Evolutionary conservation across 768 basidiomycete species (phyloP).

Genomic region (Galerina marginata): DNA sequence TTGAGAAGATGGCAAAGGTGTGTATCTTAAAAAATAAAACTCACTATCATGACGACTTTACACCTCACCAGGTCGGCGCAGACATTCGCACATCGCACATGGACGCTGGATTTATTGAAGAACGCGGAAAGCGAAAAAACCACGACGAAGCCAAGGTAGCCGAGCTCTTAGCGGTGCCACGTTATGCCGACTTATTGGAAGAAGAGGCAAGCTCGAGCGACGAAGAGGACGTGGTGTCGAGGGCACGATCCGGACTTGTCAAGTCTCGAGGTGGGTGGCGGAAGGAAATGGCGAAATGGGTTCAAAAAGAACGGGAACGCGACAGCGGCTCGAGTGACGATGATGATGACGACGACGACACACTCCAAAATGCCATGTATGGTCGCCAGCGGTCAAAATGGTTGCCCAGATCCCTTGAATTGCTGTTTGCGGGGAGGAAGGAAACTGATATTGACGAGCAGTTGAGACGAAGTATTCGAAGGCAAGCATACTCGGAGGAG

Average conservation of each 20-base stretch:
- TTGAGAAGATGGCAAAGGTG: slow-evolving; percentile 35
- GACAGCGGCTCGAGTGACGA: background rate
- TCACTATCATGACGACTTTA: background rate
- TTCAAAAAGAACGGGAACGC: slow-evolving; percentile 11
- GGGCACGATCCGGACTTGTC: slow-evolving; percentile 8
- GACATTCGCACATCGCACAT: slow-evolving; percentile 23
- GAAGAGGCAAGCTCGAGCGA: slow-evolving; percentile 3
- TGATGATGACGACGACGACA: slow-evolving; percentile 10
- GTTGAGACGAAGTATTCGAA: background rate
- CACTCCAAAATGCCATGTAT: slow-evolving; percentile 1
- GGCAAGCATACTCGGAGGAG: slow-evolving; percentile 22
- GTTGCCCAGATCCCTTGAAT: slow-evolving; percentile 18
- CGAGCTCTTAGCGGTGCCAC: slow-evolving; percentile 24
- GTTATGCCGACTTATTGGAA: slow-evolving; percentile 24
- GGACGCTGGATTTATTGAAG: slow-evolving; percentile 18
- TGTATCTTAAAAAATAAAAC: background rate
- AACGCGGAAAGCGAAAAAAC: slow-evolving; percentile 20
- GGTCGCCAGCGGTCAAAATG: slow-evolving; percentile 12
- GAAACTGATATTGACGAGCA: slow-evolving; percentile 18
- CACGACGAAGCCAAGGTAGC: slow-evolving; percentile 18
- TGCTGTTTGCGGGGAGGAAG: slow-evolving; percentile 23
- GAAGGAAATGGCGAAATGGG: slow-evolving; percentile 27
- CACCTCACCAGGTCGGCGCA: slow-evolving; percentile 25
- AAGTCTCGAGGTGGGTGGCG: slow-evolving; percentile 23
- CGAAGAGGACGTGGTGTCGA: background rate